A percentile compares a stretch with the other conserved stretches of the same genome.
These are phyloP conservation scores for Geotrichum macrosporum DNA, from an alignment of 1,139 yeast genomes.

Conservation along the genomic window DNA sequence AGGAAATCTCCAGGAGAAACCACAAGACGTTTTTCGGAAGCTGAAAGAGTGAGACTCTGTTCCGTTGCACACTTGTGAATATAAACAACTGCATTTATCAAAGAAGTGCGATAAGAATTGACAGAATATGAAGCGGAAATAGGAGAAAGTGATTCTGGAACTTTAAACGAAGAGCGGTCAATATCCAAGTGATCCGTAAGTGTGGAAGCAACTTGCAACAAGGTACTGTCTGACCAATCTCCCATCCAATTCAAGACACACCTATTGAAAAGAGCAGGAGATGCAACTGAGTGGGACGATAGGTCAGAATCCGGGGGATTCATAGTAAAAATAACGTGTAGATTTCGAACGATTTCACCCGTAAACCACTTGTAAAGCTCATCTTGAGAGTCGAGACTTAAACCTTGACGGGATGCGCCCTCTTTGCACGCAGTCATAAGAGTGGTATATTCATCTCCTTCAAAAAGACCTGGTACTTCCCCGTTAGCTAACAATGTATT, in stretches of 20 bases:
- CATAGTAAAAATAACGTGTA: conserved; percentile 81
- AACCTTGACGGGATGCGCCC: conserved; percentile 57
- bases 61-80: conserved; percentile 41
- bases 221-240: conserved; percentile 58
- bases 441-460: conserved; percentile 60
- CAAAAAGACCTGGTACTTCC: conserved; percentile 86
- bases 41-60: background rate
- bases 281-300: conserved; percentile 51
- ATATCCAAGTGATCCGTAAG: conserved; percentile 49
- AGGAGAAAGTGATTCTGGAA: conserved; percentile 34
- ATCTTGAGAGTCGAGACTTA: conserved; percentile 61
- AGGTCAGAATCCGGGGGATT: conserved; percentile 49
- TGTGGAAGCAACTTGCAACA: conserved; percentile 49
- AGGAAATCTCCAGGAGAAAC: conserved; percentile 57
- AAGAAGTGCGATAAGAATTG: conserved; percentile 44
- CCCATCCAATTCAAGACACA: conserved; percentile 93
- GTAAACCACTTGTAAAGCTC: conserved; percentile 77
- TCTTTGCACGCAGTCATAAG: conserved; percentile 57
- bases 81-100: conserved; percentile 47
- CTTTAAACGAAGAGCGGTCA: conserved; percentile 44
- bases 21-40: conserved; percentile 5
- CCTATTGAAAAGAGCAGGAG: conserved; percentile 89
- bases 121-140: conserved; percentile 25
- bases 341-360: conserved; percentile 58
- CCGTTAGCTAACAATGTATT: conserved; percentile 88